These are phyloP conservation scores for Tylopilus intermedius DNA, from an alignment of 768 basidiomycete species.

Conservation along the genomic window DNA sequence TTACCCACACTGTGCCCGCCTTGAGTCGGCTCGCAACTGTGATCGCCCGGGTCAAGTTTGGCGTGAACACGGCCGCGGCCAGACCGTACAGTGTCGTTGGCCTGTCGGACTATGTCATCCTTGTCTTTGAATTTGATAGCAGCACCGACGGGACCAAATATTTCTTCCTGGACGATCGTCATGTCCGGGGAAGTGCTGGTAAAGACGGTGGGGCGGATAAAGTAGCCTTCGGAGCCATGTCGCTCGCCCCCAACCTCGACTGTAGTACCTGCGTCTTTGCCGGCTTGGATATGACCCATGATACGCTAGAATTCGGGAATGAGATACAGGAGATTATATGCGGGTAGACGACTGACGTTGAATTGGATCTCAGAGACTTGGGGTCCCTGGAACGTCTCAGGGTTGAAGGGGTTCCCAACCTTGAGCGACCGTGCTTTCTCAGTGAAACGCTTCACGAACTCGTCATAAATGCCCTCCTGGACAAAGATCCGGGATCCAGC, in stretches of 20 bases:
- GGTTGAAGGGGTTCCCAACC: conserved; percentile 67
- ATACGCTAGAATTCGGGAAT: conserved; percentile 48
- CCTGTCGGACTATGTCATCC: conserved; percentile 60
- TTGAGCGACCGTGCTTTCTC: conserved; percentile 50
- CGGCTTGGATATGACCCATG: conserved; percentile 72
- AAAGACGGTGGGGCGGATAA: conserved; percentile 69
- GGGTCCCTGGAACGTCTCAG: conserved; percentile 65
- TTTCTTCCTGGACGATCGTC: conserved; percentile 72
- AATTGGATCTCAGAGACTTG: conserved; percentile 74
- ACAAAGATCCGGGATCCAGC: conserved; percentile 82
- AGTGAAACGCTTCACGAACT: conserved; percentile 60
- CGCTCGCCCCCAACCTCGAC: conserved; percentile 60
- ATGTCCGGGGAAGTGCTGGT: conserved; percentile 62
- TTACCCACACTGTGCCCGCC: conserved; percentile 77
- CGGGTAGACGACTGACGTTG: conserved; percentile 43
- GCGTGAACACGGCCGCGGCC: conserved; percentile 71
- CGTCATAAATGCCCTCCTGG: conserved; percentile 73
- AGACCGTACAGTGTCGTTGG: conserved; percentile 92
- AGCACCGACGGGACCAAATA: conserved; percentile 77
- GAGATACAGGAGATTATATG: not conserved
- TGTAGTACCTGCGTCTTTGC: conserved; percentile 57
- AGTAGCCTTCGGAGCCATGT: conserved; percentile 59
- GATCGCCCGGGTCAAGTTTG: conserved; percentile 64
- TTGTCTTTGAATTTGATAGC: conserved; percentile 72
- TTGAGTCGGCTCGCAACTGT: conserved; percentile 58